A percentile compares a stretch with the other conserved stretches of the same genome.
Conservation (phyloP, 169 alveolate species). For the Plasmodium reichenowi region DNA sequence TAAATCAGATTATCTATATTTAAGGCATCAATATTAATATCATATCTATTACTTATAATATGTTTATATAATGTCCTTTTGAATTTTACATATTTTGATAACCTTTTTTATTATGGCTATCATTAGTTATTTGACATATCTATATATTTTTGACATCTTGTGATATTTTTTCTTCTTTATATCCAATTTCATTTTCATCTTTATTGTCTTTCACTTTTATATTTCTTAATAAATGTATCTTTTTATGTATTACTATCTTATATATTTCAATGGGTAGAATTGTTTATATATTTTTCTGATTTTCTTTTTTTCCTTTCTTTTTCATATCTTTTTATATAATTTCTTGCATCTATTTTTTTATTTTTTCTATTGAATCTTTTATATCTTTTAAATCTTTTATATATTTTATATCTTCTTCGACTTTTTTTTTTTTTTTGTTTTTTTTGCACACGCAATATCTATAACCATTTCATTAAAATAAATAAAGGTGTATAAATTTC, state of each 20-base stretch:
- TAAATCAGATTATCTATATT: slow-evolving; percentile 14
- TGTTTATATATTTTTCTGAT: not conserved
- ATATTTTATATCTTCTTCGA: not conserved
- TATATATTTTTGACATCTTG: not conserved
- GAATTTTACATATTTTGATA: not conserved
- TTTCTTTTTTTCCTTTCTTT: slow-evolving; percentile 3
- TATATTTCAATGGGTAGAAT: too few relatives aligned
- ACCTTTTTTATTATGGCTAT: not conserved
- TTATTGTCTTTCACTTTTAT: not conserved
- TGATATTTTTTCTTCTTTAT: not conserved
- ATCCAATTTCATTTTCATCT: not conserved
- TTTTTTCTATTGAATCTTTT: not conserved
- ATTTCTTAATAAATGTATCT: too few relatives aligned
- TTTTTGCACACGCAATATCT: slow-evolving; percentile 67
- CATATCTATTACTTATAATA: slow-evolving; percentile 22
- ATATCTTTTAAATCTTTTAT: too few relatives aligned
- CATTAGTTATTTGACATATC: not conserved
- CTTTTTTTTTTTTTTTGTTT: slow-evolving; percentile 7
- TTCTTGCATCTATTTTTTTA: not conserved
- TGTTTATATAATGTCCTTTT: slow-evolving; percentile 27
- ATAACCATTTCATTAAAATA: slow-evolving; percentile 65
- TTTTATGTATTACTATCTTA: too few relatives aligned
- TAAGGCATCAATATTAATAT: slow-evolving; percentile 18
- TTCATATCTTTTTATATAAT: not conserved
- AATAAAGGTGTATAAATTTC: slow-evolving; percentile 63